Evolutionary conservation across 345 rosid genomes (phyloP), one percentile per base, ranked within the genome.

Genomic region (Gossypium sturtianum): DNA sequence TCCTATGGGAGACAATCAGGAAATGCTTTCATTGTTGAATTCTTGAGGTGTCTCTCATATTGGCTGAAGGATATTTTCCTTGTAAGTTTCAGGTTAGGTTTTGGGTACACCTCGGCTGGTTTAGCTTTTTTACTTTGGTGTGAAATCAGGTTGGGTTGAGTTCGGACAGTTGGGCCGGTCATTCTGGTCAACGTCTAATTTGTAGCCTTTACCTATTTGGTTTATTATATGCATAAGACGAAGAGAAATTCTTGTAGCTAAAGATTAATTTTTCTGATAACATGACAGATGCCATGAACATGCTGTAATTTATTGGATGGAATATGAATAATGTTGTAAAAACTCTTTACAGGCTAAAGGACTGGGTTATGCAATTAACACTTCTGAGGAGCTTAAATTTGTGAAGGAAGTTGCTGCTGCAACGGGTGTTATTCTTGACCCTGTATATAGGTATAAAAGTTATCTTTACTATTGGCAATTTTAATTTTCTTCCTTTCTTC

Each of bases 361-460:
- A 78, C 71, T 85, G 60, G 98, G 97, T 73, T 92, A 94, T 83
- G 97, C 98, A 73, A 84, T 91, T 66, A 94, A 79, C 81, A 86
- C 95, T 1, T 48, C 88, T 17, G 95, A 91, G 73, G 97, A 94
- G 82, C 92, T 94, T 54, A 80, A 87, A 74, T 94, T 86, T 82
- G 90, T 92, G 4, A 91, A 84, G 81, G 93, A 92, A 80, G 80
- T 92, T 76, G 97, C 98, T 54, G 52, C 80, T 52, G 85, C 91
- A 45, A 92, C 97, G 2, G 91, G 98, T 49, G 86, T 92, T 66
- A 76, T 94, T 79, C 91, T 92, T 54, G 97, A 92, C 74, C 97
- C 97, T 54, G 98, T 94, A 72, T 92, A 94, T 93, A 92, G 97
- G 98, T 92, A 73, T 16, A 7, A 8, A 15, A 34, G 10, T 66